These are phyloP conservation scores for Neurospora crassa DNA, from an alignment of 2,329 filamentous ascomycete genomes.

Conservation along the genomic window DNA sequence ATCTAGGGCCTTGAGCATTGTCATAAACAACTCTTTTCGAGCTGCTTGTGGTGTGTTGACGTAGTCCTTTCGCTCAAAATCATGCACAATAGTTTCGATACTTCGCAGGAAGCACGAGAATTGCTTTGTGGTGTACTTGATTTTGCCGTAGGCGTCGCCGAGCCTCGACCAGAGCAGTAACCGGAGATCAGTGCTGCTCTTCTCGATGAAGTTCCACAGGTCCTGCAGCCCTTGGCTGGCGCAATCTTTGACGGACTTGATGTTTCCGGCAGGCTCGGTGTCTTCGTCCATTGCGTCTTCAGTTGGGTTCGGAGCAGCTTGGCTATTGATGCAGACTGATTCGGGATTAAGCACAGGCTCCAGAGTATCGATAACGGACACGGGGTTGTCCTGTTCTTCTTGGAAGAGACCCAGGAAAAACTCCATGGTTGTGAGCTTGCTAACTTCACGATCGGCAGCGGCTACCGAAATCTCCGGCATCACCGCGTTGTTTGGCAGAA, in stretches of 20 bases:
- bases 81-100: slow-evolving; percentile 69
- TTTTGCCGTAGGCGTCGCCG: slow-evolving; percentile 78
- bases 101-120: slow-evolving; percentile 79
- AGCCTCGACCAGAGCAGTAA: slow-evolving; percentile 85
- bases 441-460: slow-evolving; percentile 85
- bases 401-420: slow-evolving; percentile 90
- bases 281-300: slow-evolving; percentile 15
- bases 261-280: slow-evolving; percentile 16
- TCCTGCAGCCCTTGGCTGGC: slow-evolving; percentile 56
- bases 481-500: slow-evolving; percentile 72
- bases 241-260: slow-evolving; percentile 38
- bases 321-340: slow-evolving; percentile 35
- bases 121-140: slow-evolving; percentile 79
- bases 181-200: slow-evolving; percentile 71
- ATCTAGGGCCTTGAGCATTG: slow-evolving; percentile 70
- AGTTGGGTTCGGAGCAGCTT: slow-evolving; percentile 8
- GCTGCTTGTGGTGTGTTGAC: slow-evolving; percentile 48
- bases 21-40: slow-evolving; percentile 62
- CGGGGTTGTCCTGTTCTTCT: slow-evolving; percentile 69
- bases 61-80: slow-evolving; percentile 54
- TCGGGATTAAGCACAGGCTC: slow-evolving; percentile 81
- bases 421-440: slow-evolving; percentile 88
- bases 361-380: slow-evolving; percentile 79
- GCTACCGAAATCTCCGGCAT: slow-evolving; percentile 78
- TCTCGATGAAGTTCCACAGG: slow-evolving; percentile 75